Evolutionary conservation across 2,329 filamentous ascomycete species (phyloP), one percentile per base, ranked within the genome.

Genomic region (Beauveria caledonica): DNA sequence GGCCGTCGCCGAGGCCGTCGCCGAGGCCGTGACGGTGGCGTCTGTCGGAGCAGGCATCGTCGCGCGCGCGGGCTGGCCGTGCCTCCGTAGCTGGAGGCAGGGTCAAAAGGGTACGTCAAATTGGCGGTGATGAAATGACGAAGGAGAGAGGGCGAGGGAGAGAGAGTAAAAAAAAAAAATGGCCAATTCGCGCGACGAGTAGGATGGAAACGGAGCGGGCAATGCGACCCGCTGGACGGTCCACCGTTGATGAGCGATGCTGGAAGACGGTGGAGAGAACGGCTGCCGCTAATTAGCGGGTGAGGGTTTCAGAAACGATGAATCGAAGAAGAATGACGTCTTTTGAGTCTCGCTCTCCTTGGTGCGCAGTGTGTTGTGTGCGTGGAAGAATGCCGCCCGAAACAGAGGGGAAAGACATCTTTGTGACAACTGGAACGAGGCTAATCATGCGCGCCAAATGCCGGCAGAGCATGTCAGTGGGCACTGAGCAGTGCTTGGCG

Each of bases 151-250:
- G n/a, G n/a, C 25, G 42, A 21, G 42, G 29, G 23, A 45, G 27
- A 57, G 27, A 21, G 13, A 33, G 29, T 11, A 13, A 33, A 36
- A n/a, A 23, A 25, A 46, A 42, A 27, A 36, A 23, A 23, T 21
- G 33, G 33, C 33, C 33, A 36, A 36, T 36, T 36, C 11, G 15
- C 19, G n/a, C 44, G 27, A 23, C 19, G 17, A 36, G 27, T 1
- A 39, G 15, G 4, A 46, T 36, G 19, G 44, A 39, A 21, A 51
- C 48, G 19, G 44, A 46, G 54, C 39, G 39, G 54, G 27, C 5
- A 48, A 48, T 39, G 54, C 54, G 54, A 57, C 54, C 54, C 54
- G 54, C 54, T 15, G 10, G 15, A 36, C 11, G 52, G 52, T 55
- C 52, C 52, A 55, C 52, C n/a, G 52, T 19, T 11, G 27, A 19